Evolutionary conservation across 169 alveolate genomes (phyloP).

Genomic region (Cystoisospora suis): DNA sequence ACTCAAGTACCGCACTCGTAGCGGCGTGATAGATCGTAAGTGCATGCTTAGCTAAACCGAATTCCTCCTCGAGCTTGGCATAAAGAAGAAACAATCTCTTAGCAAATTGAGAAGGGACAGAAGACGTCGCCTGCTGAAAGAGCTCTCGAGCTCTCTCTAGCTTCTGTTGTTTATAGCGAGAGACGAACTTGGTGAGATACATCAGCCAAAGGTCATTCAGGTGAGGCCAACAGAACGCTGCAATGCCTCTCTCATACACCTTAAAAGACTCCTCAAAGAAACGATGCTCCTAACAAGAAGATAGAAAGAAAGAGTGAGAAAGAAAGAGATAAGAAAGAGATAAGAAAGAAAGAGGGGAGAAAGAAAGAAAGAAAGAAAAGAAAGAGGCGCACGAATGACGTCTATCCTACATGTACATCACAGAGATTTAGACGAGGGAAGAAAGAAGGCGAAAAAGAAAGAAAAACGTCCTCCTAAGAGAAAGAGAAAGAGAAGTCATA

Average conservation of each 20-base stretch:
- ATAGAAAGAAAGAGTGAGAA: not conserved
- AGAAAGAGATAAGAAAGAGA: not conserved
- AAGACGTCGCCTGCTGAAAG: slow-evolving; percentile 82
- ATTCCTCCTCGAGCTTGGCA: slow-evolving; percentile 92
- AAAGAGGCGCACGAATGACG: not conserved
- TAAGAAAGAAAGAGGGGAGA: not conserved
- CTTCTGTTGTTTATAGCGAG: slow-evolving; percentile 85
- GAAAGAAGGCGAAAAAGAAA: too few species aligned
- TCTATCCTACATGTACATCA: too few species aligned
- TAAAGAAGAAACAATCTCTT: slow-evolving; percentile 74
- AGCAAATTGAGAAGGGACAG: slow-evolving; percentile 84
- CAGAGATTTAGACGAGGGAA: too few species aligned
- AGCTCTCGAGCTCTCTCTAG: slow-evolving; percentile 93
- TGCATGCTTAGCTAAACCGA: slow-evolving; percentile 90
- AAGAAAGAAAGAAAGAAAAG: not conserved
- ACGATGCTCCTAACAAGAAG: slow-evolving; percentile 65
- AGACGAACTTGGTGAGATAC: slow-evolving; percentile 86
- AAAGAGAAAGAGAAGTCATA: slow-evolving; percentile 1
- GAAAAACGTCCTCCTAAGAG: too few species aligned
- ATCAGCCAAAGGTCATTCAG: slow-evolving; percentile 88
- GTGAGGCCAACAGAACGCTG: slow-evolving; percentile 92
- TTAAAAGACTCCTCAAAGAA: slow-evolving; percentile 92
- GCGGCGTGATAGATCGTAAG: slow-evolving; percentile 88
- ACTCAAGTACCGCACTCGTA: slow-evolving; percentile 35
- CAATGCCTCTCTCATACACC: slow-evolving; percentile 91